Base-by-base conservation (phyloP, 148 eudicot species). In the Rhododendron molle region DNA sequence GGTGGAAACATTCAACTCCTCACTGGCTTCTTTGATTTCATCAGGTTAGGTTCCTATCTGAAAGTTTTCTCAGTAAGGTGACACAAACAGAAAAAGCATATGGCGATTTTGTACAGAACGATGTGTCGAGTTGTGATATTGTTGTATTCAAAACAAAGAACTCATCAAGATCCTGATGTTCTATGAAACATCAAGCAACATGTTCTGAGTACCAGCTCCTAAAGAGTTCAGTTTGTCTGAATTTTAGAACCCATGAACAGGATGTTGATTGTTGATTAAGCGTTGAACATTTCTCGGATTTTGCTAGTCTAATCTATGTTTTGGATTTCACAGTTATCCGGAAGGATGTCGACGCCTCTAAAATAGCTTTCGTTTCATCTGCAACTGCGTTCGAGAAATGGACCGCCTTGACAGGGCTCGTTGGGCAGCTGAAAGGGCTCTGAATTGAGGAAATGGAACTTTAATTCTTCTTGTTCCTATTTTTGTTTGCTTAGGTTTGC, bases 311-410 rank as follows among this genome's bases (percentile, higher is more conserved):
- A 49, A 87, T 78, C 79, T 23, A 43, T 43, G 43, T 85, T 78
- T 71, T 21, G 38, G 13, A 23, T 49, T 82, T 60, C 85, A 83
- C 87, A 97, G 98, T 95, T n/a, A 85, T 86, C 15, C 81, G 84
- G 72, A 95, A 95, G 32, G 96, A 97, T 81, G 87, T 89, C 13
- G 94, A 97, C 65, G 88, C 90, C 18, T 90, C 98, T 11, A 97
- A 93, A 87, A 81, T 89, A 46, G 98, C 99, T 5, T 97, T 95
- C 78, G 96, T 95, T 85, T 90, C 94, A n/a, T 95, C 98, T 28
- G 99, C 99, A 38, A 89, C 79, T 50, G 98, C 99, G 7, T 90
- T 97, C 4, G 99, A 97, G 94, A 95, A 94, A 86, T 97, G 99
- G 99, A 93, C 95, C 12, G 71, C 90, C 65, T 87, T 97, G 43